phyloP scores from a whole-genome alignment of 768 basidiomycete species.

The Serendipita indica region DNA sequence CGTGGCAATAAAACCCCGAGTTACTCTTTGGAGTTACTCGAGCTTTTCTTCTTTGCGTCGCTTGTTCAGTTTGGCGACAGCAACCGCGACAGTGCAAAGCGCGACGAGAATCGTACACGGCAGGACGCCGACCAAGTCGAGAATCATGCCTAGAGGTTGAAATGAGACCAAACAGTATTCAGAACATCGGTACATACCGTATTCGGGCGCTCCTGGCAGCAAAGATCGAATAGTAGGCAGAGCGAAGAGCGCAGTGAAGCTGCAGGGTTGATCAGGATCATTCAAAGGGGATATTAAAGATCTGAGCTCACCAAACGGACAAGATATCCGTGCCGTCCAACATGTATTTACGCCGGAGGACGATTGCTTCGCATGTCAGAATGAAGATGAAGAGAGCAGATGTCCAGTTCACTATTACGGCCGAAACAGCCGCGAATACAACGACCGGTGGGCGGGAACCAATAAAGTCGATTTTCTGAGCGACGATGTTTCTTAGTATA shows the following conservation, averaged over 20 bases:
- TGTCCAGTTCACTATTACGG: slow-evolving; percentile 5
- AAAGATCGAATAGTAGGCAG: background rate
- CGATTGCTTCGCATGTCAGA: slow-evolving; percentile 2
- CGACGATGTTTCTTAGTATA: background rate
- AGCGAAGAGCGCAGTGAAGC: slow-evolving; percentile 9
- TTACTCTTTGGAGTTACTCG: too few species aligned
- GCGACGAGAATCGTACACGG: background rate
- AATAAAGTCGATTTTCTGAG: background rate
- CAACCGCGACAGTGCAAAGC: background rate
- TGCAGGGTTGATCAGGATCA: too few species aligned
- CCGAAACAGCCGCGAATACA: background rate
- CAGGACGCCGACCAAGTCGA: background rate
- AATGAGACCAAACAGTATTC: too few species aligned
- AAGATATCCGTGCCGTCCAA: background rate
- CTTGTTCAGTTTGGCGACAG: slow-evolving; percentile 4
- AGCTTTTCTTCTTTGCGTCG: background rate
- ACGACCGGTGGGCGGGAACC: background rate
- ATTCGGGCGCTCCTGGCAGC: slow-evolving; percentile 4
- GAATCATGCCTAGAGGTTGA: too few species aligned
- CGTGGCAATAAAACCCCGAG: too few species aligned
- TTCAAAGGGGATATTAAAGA: too few species aligned
- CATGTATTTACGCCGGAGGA: slow-evolving; percentile 4
- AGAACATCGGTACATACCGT: too few species aligned
- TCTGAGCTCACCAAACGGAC: too few species aligned
- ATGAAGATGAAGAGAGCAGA: slow-evolving; percentile 5